A percentile compares a stretch with the other conserved stretches of the same genome.
Evolutionary conservation across 169 alveolate genomes (phyloP).

Genomic region (Plasmodium fragile): DNA sequence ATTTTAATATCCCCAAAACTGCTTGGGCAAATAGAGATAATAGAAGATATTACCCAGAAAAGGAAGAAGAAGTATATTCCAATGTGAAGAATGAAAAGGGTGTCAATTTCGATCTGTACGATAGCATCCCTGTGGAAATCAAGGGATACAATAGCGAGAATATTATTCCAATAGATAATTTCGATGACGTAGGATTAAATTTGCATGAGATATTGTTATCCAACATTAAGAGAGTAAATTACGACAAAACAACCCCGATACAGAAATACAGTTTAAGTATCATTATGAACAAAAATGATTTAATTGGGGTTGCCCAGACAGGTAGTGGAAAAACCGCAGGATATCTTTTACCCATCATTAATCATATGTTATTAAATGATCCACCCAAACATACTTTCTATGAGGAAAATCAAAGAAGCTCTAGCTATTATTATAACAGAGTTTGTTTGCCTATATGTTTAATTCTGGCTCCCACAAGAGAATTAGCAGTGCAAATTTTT

Average conservation of each 20-base stretch:
- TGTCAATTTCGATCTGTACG: conserved; percentile 89
- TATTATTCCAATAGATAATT: conserved; percentile 85
- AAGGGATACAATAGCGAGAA: conserved; percentile 85
- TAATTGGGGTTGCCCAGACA: conserved; percentile 98
- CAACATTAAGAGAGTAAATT: conserved; percentile 86
- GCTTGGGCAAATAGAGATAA: conserved; percentile 90
- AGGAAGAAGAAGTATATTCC: conserved; percentile 87
- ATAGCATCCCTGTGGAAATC: conserved; percentile 91
- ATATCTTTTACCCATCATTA: conserved; percentile 95
- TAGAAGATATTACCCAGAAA: conserved; percentile 85
- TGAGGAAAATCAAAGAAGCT: conserved; percentile 33
- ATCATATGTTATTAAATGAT: conserved; percentile 89
- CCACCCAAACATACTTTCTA: conserved; percentile 85
- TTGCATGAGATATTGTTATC: conserved; percentile 83
- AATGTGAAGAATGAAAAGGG: conserved; percentile 88
- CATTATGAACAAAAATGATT: conserved; percentile 93
- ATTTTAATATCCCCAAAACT: conserved; percentile 59
- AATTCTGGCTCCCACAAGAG: conserved; percentile 98
- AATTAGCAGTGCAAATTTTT: conserved; percentile 95
- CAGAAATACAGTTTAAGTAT: conserved; percentile 96
- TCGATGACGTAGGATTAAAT: conserved; percentile 81
- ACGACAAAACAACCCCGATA: conserved; percentile 95
- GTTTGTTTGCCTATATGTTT: conserved; percentile 84
- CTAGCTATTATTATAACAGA: conserved; percentile 70
- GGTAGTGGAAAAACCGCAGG: conserved; percentile 99